Percentiles rank a stretch among this genome's conserved stretches.
phyloP scores from a whole-genome alignment of 768 basidiomycete species.

The Pilatotrama ljubarskyi region DNA sequence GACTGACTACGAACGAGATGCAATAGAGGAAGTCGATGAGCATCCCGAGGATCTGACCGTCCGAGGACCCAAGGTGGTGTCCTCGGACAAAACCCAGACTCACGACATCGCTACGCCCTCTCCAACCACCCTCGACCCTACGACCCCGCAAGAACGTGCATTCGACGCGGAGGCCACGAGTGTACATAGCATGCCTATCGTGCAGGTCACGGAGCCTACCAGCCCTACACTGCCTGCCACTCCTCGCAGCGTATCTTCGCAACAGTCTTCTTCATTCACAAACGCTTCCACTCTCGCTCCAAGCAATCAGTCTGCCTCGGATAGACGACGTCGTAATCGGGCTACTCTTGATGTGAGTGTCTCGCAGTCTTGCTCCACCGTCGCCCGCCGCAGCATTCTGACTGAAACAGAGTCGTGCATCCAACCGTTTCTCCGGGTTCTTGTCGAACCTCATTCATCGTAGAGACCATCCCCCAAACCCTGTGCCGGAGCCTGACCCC shows the following conservation, averaged over 20 bases:
- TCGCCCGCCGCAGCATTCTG: slow-evolving; percentile 10
- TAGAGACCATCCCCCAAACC: slow-evolving; percentile 47
- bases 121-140: slow-evolving; percentile 34
- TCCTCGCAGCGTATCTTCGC: slow-evolving; percentile 33
- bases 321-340: slow-evolving; percentile 42
- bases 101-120: slow-evolving; percentile 38
- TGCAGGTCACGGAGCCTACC: slow-evolving; percentile 48
- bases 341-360: slow-evolving; percentile 60
- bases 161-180: slow-evolving; percentile 52
- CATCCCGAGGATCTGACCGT: slow-evolving; percentile 31
- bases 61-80: slow-evolving; percentile 26
- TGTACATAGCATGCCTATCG: slow-evolving; percentile 58
- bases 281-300: slow-evolving; percentile 26
- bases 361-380: slow-evolving; percentile 4
- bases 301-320: slow-evolving; percentile 15
- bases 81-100: slow-evolving; percentile 25
- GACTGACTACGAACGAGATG: slow-evolving; percentile 36
- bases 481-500: slow-evolving; percentile 24
- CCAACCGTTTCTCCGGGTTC: slow-evolving; percentile 84
- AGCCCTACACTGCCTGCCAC: slow-evolving; percentile 27
- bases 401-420: slow-evolving; percentile 50
- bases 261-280: slow-evolving; percentile 35
- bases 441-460: slow-evolving; percentile 77
- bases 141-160: slow-evolving; percentile 32
- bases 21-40: slow-evolving; percentile 27